Conservation (phyloP, 495 filamentous ascomycete species). For the Penicillium alfredii region DNA sequence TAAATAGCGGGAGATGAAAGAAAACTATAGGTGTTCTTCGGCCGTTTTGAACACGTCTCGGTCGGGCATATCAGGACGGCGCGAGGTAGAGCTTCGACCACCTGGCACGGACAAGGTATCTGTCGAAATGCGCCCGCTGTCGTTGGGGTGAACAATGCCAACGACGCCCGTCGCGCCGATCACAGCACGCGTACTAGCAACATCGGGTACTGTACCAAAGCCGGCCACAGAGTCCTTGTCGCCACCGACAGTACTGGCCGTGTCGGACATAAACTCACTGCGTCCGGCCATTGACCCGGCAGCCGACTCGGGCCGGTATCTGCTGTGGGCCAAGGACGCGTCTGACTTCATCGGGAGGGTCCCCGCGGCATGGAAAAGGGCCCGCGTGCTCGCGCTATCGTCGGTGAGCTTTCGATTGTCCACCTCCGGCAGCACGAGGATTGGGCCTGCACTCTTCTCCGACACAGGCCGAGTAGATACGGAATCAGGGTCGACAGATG, state of each 20-base stretch:
- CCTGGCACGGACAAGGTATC: conserved; percentile 25
- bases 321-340: conserved; percentile 13
- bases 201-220: conserved; percentile 19
- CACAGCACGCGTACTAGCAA: conserved; percentile 35
- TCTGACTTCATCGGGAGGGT: conserved; percentile 25
- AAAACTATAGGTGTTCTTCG: conserved; percentile 9
- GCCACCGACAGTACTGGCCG: conserved; percentile 28
- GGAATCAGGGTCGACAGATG: conserved; percentile 8
- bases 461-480: conserved; percentile 5
- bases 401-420: conserved; percentile 24
- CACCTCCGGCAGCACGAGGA: conserved; percentile 30
- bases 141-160: conserved; percentile 9
- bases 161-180: conserved; percentile 28
- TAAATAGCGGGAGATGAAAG: conserved; percentile 3
- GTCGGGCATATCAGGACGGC: conserved; percentile 29
- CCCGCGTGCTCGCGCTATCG: conserved; percentile 34
- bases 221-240: conserved; percentile 23
- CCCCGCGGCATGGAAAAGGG: conserved; percentile 31
- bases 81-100: conserved; percentile 7
- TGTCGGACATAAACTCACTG: conserved; percentile 31
- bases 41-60: conserved; percentile 27
- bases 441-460: conserved; percentile 20
- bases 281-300: conserved; percentile 26
- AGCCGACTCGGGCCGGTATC: conserved; percentile 21
- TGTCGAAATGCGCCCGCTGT: conserved; percentile 20